A percentile compares a stretch with the other conserved stretches of the same genome.
Evolutionary conservation across 2,329 filamentous ascomycete genomes (phyloP).

Genomic region (Aspergillus niger): DNA sequence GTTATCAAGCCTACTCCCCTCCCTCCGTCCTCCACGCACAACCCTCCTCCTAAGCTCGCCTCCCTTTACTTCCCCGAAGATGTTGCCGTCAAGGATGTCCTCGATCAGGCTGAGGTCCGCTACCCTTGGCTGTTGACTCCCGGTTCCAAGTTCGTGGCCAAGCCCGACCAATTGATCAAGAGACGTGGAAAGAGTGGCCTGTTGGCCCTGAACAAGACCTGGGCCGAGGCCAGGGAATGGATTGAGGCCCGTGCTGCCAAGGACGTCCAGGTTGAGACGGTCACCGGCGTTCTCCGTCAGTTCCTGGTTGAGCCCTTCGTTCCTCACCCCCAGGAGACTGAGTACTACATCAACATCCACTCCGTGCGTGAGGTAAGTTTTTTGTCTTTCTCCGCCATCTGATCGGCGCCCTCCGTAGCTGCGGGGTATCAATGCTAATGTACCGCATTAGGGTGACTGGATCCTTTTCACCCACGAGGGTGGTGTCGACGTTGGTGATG

Average conservation of each 20-base stretch:
- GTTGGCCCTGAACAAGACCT: slow-evolving; percentile 93
- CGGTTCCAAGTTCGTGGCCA: slow-evolving; percentile 92
- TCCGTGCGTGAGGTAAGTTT: slow-evolving; percentile 95
- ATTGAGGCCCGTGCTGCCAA: slow-evolving; percentile 90
- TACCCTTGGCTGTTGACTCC: slow-evolving; percentile 90
- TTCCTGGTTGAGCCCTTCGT: slow-evolving; percentile 99
- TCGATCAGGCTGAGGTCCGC: slow-evolving; percentile 93
- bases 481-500: slow-evolving; percentile 99
- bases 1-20: slow-evolving; percentile 98
- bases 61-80: slow-evolving; percentile 92
- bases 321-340: slow-evolving; percentile 89
- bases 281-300: slow-evolving; percentile 83
- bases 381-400: not conserved
- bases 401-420: slow-evolving; percentile 28
- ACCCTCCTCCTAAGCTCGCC: slow-evolving; percentile 85
- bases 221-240: slow-evolving; percentile 92
- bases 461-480: slow-evolving; percentile 99
- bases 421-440: slow-evolving; percentile 1
- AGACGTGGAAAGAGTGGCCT: slow-evolving; percentile 98
- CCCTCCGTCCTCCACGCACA: slow-evolving; percentile 80
- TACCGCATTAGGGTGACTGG: slow-evolving; percentile 78
- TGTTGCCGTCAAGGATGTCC: slow-evolving; percentile 75
- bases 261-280: slow-evolving; percentile 88
- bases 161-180: slow-evolving; percentile 99
- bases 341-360: slow-evolving; percentile 99